Conservation (phyloP, 139 green algal species). For the Trebouxia sp. region DNA sequence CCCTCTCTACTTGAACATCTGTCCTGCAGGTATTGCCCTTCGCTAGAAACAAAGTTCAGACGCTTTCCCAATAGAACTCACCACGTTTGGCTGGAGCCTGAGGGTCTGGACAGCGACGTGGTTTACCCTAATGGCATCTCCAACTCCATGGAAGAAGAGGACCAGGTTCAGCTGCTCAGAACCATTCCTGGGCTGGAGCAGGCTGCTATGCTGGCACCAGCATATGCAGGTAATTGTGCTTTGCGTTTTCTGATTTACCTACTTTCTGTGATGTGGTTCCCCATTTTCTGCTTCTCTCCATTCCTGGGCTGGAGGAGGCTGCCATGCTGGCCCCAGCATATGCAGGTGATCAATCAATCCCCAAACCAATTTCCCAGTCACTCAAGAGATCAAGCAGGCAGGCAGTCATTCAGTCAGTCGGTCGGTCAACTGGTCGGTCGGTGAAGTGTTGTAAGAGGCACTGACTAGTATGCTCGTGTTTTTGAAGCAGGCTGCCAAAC, state of each 20-base stretch:
- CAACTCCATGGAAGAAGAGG: constrained; percentile 53
- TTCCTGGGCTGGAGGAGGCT: constrained; percentile 31
- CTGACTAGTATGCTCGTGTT: too few relatives aligned
- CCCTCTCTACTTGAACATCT: too few relatives aligned
- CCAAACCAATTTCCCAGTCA: too few relatives aligned
- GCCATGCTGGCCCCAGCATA: background rate
- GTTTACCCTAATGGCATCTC: constrained; percentile 66
- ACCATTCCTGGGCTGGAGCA: constrained; percentile 46
- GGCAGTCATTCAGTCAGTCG: too few relatives aligned
- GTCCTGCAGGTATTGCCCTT: constrained; percentile 57
- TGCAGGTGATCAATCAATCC: too few relatives aligned
- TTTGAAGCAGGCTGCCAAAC: too few relatives aligned
- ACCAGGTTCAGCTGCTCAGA: constrained; percentile 50
- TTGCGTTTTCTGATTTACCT: too few relatives aligned
- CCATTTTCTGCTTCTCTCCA: too few relatives aligned
- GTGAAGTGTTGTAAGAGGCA: too few relatives aligned
- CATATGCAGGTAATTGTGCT: constrained; percentile 18
- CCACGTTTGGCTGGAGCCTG: constrained; percentile 69
- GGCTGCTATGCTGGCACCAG: constrained; percentile 19
- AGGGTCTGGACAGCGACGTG: constrained; percentile 54
- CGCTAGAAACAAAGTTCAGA: constrained; percentile 60
- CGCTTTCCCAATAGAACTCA: constrained; percentile 61
- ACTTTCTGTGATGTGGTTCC: background rate
- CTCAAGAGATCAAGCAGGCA: too few relatives aligned
- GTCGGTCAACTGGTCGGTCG: too few relatives aligned